Base-by-base conservation (phyloP, 75 land plant species). In the Pseudotsuga menziesii region DNA sequence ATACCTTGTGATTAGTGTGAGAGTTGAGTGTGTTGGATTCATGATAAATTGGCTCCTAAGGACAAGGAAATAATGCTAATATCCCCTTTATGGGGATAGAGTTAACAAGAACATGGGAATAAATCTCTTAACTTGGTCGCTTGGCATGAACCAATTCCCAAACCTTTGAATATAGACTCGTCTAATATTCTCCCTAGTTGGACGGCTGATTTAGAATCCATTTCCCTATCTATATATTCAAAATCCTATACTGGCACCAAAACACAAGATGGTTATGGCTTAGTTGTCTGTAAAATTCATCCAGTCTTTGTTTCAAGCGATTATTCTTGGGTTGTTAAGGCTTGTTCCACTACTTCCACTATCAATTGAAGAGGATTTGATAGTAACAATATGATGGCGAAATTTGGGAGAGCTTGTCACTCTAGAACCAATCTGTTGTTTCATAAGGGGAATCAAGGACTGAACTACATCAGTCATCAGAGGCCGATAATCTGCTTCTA, bases 381-480 rank as follows among this genome's bases (percentile, higher is more conserved):
- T 19, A 62, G 80, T 81, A 29, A 80, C 57, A 27, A 78, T 72
- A 25, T 66, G 56, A 23, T 79, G 82, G 67, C 63, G 81, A 35
- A 73, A 73, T 59, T 73, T 85, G 61, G 82, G 76, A n/a, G 85
- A 58, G 27, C 57, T 79, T 23, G 60, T 20, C 22, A 85, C 78
- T 52, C 59, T 72, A 72, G 77, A 23, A 5, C 55, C 29, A 44
- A 15, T 29, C 2, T 44, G 12, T 48, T 26, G 80, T 58, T 48
- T 90, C 67, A 89, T 86, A 75, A 93, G 80, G 9, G 95, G 97
- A 3, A 90, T 85, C 22, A 94, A 77, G 3, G 97, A 94, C 78
- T 94, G 94, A 52, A 94, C 97, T 4, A 94, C 97, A 78, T 94
- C 95, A 3, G 93, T 85, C 85, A 94, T 94, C 19, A 94, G 70